Evolutionary conservation across 2,329 filamentous ascomycete species (phyloP), one percentile per base, ranked within the genome.

Genomic region (Daldinia sp.): DNA sequence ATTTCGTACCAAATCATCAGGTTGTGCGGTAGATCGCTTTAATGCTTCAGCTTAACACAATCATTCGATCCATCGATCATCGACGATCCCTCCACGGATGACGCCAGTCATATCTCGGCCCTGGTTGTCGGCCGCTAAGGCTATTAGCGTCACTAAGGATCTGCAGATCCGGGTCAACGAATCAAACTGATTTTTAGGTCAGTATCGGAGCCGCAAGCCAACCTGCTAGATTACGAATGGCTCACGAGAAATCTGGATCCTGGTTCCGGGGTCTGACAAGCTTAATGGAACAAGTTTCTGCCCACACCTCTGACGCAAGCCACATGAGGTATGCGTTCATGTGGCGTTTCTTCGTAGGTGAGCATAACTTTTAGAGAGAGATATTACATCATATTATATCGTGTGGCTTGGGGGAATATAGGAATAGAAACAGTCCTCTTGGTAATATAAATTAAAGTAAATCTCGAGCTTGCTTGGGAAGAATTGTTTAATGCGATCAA

Each of bases 211-310:
- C 55, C 56, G 39, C 59, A 64, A 39, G 30, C 20, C 15, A 55
- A 13, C 23, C 20, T 53, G 56, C 50, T 57, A 28, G 48, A 62
- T 50, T 60, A 35, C 30, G 54, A 60, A 44, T 67, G 63, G 41
- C 58, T 23, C 28, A 35, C n/a, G 30, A 46, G 13, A 23, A 42
- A 61, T 46, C 39, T 2, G 13, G 33, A 65, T 41, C 57, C 48
- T 54, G 53, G 58, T 20, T 59, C 42, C 66, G 48, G 51, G 23
- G 46, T 65, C 15, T 56, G 35, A 61, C 54, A 55, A 66, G 50
- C 37, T 44, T 58, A 55, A 63, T 1, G 44, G 74, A 76, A 73
- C 75, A 74, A 70, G 75, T 75, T 77, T 77, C 69, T 74, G 75
- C 72, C 75, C 73, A 74, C 74, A 76, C 60, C 68, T 48, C 59